Evolutionary conservation across 352 stramenopile genomes (phyloP), one percentile per base, ranked within the genome.

Genomic region (Phytophthora pistaciae): DNA sequence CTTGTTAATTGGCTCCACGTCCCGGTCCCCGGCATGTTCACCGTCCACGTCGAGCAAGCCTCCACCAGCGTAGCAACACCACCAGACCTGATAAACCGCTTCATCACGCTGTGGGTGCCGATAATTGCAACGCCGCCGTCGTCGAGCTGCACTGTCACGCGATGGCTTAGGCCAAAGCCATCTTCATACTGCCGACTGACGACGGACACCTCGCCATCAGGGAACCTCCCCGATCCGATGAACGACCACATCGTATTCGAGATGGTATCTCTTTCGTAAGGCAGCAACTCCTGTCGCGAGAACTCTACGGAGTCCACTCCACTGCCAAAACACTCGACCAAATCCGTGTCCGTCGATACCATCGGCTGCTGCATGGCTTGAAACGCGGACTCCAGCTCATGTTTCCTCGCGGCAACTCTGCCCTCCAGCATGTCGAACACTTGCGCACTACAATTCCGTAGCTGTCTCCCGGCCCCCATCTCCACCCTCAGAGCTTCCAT

Each of bases 371-470:
- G 44, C 36, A 63, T 63, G 0, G 16, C 33, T 13, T 40, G 14
- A 8, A 69, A 52, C 20, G 48, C 23, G 0, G 27, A 3, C 14
- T 65, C 33, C 21, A 73, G 8, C 42, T 74, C 46, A 27, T 38
- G 5, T 3, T 66, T 54, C n/a, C 67, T 48, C 10, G 60, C 42
- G 48, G 70, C 56, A 1, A 70, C 5, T 58, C 29, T 70, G 8
- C 46, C 25, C 56, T 74, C 66, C 23, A 74, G 42, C 60, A 66
- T 66, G n/a, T 74, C 67, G 29, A 63, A 66, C 7, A 70, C 36
- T 16, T 36, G 40, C 0, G 36, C 3, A 16, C 53, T 48, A 20
- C 18, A 56, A 13, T 14, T 20, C 8, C 5, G 54, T 5, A 68
- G 33, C 38, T 63, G 57, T n/a, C 14, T 27, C 2, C 25, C 56